Evolutionary conservation across 805 yeast species (phyloP), one percentile per base, ranked within the genome.

Genomic region (Maudiozyma pseudohumilis): DNA sequence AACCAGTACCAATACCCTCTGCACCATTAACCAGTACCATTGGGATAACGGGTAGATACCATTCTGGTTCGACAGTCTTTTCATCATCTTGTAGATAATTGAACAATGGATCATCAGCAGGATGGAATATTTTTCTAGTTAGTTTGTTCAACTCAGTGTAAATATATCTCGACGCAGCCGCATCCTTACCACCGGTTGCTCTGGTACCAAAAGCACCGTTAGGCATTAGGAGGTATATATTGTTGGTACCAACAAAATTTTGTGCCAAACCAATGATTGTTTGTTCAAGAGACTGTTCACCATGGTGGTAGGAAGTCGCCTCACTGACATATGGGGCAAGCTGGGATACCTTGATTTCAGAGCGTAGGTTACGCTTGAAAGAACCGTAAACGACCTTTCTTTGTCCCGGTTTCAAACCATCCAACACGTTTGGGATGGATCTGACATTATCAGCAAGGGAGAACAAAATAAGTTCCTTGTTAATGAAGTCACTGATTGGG

Each of bases 1-100:
- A 92, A 47, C 98, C 98, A 33, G 98, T 88, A 44, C 98, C 98
- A 59, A 92, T 92, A 65, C 98, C 98, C 61, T 92, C 98, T 7
- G 89, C 72, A 40, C 98, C 98, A 55, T 92, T 92, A 5, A 92
- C 95, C 43, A 92, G 68, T n/a, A 92, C 56, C 85, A 87, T 84
- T 8, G 98, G 98, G 28, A 92, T 49, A n/a, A 92, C 77, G 1
- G 98, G 98, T 29, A 85, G 66, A 59, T 86, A 92, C 87, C 94
- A 86, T 50, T 84, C 87, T 0, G 98, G 98, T 58, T 92, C 98
- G 15, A 89, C 94, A 0, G 89, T 77, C 45, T 75, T 79, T 50
- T 86, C 97, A 63, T 92, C 98, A 56, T 88, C 98, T 54, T 85
- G 87, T 40, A 86, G 66, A 58, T 89, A 89, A 0, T 69, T 72